Base-by-base conservation (phyloP, 2,329 filamentous ascomycete species). In the Nectriaceae sp. region DNA sequence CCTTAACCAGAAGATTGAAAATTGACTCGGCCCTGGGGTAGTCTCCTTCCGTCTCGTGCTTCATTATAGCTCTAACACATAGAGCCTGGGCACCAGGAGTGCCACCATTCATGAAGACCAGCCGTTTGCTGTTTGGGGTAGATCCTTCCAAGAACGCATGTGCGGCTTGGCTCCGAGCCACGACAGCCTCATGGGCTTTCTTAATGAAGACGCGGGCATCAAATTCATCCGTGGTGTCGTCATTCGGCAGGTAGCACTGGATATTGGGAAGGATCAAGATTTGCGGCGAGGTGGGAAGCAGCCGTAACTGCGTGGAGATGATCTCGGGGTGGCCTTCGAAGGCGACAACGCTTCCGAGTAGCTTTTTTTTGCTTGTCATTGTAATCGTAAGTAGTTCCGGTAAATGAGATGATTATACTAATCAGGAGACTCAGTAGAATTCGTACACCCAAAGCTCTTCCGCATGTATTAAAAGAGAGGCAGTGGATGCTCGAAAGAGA, bases 31-130 rank as follows among this genome's bases (percentile, higher is more conserved):
- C 83, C 48, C 71, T 70, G n/a, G 58, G 54, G 13, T 74, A 55
- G 55, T 82, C 71, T 2, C 79, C 80, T 33, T 71, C 60, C 1
- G 78, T 80, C 46, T 78, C 66, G 49, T 80, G 69, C 43, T 78
- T 65, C 62, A 76, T 77, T 42, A 87, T 83, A 22, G 71, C 69
- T 29, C 70, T 67, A 46, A 86, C 74, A 57, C 82, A 86, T 20
- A 76, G 68, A 5, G 75, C 66, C 44, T 78, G 76, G 2, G 82
- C 82, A 46, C 75, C 72, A 10, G 77, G 71, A 3, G 78, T 80
- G 10, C 83, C 82, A 3, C 83, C 83, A 44, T 83, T 76, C 65
- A 83, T 69, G 54, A 87, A 84, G 6, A 84, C 82, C 4, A 86
- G 63, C 47, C 76, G 75, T 54, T 77, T 82, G 49, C 74, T 73